Base-by-base conservation (phyloP, 768 basidiomycete genomes). In the Mycena kentingensis region DNA sequence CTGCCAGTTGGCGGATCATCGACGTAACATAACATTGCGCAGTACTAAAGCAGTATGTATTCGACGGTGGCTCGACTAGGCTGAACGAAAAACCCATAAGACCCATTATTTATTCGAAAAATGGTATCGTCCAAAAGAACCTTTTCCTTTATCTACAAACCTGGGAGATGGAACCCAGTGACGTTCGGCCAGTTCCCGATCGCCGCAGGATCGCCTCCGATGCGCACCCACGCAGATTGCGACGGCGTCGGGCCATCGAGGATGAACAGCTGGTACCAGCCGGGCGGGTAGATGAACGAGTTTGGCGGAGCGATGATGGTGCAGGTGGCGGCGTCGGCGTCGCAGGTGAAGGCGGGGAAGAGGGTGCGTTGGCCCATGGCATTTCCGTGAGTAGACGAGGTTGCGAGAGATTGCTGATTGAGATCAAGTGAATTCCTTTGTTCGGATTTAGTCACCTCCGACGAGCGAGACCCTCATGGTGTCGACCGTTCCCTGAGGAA, bases 201-300 rank as follows among this genome's bases (percentile, higher is more conserved):
- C 48, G 71, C 21, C 1, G 74, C 77, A 1, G 88, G 88, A 63
- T 92, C 90, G 1, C 86, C 87, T 18, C 90, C 90, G 46, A 92
- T 87, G 24, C 88, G 81, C 10, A 93, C 80, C 83, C 85, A 88
- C 11, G 74, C 67, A n/a, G 88, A 87, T 56, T 83, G 78, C 24
- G 86, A 88, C 3, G 90, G 90, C 3, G 88, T 88, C 26, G 87
- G 84, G 1, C 87, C 88, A 46, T 90, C 88, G 26, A 92, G 72
- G 39, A 92, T 74, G 63, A 86, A 91, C 10, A 92, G 62, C 64
- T 87, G 84, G 49, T 84, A 80, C 84, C 90, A 91, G 4, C 83
- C 85, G 0, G 89, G 90, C 16, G 90, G 88, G 16, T 79, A 81
- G 10, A 91, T 72, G 56, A 72, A 71, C 7, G 79, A 70, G 59